Percentiles rank a stretch among this genome's conserved stretches.
phyloP scores from a whole-genome alignment of 345 rosid species.

The Physaria fendleri region DNA sequence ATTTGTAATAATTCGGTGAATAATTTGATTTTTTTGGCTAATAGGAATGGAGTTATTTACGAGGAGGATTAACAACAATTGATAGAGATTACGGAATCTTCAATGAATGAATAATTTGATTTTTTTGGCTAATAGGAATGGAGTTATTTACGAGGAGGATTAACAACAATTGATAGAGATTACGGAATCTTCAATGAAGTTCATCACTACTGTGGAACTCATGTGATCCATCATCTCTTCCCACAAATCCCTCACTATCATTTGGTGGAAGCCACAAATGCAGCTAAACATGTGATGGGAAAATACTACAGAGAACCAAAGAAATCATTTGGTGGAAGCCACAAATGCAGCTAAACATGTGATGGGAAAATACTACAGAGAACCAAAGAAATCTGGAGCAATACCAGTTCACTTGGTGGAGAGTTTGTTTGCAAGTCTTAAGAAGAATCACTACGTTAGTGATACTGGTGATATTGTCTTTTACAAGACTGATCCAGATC shows the following conservation, averaged over 20 bases:
- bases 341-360: constrained; percentile 69
- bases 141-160: constrained; percentile 86
- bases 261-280: constrained; percentile 70
- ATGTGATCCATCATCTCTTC: constrained; percentile 88
- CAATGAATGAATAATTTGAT: background rate
- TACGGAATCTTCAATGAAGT: constrained; percentile 69
- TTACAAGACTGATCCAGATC: constrained; percentile 54
- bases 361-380: constrained; percentile 75
- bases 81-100: constrained; percentile 67
- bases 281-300: constrained; percentile 70
- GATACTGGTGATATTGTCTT: constrained; percentile 68
- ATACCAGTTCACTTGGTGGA: constrained; percentile 61
- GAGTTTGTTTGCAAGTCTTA: constrained; percentile 46
- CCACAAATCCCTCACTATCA: constrained; percentile 95
- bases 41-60: constrained; percentile 80
- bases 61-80: constrained; percentile 86
- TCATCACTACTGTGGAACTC: constrained; percentile 93
- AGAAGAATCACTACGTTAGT: constrained; percentile 67
- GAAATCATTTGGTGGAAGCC: constrained; percentile 75
- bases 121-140: constrained; percentile 44
- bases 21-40: background rate
- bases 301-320: constrained; percentile 85
- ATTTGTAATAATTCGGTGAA: too few species aligned
- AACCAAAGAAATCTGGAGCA: constrained; percentile 63
- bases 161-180: constrained; percentile 79